Percentiles rank a stretch among this genome's conserved stretches.
Conservation (phyloP, 441 rosid genomes). For the Arabidopsis lyrata region DNA sequence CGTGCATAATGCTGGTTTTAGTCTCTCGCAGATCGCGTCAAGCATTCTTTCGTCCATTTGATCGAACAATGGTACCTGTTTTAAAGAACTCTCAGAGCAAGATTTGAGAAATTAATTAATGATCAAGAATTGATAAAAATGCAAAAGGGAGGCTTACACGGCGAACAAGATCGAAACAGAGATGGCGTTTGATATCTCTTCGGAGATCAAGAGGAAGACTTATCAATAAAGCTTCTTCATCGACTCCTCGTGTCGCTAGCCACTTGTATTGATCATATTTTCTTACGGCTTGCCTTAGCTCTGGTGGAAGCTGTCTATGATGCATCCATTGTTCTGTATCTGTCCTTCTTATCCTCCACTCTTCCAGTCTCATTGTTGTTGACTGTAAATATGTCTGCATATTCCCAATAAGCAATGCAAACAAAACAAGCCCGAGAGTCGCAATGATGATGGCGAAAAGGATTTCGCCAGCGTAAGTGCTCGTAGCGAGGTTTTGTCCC, state of each 20-base stretch:
- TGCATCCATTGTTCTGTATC: constrained; percentile 95
- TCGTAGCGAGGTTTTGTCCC: constrained; percentile 76
- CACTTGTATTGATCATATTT: constrained; percentile 87
- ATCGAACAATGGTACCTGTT: constrained; percentile 72
- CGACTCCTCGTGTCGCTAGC: constrained; percentile 91
- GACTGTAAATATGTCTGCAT: constrained; percentile 87
- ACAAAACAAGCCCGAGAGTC: constrained; percentile 79
- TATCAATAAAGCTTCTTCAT: constrained; percentile 76
- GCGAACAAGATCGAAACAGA: constrained; percentile 87
- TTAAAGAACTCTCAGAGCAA: background rate
- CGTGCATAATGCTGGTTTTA: constrained; percentile 64
- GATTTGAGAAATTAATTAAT: background rate
- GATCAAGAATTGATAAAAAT: background rate
- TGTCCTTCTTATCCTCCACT: constrained; percentile 87
- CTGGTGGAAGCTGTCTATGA: constrained; percentile 84
- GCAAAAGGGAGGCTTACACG: constrained; percentile 53
- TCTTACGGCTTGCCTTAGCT: constrained; percentile 67
- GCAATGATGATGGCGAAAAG: constrained; percentile 73
- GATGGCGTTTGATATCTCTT: constrained; percentile 88
- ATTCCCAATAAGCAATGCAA: constrained; percentile 89
- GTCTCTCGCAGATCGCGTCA: constrained; percentile 74
- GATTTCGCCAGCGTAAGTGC: constrained; percentile 78
- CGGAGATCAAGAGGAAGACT: constrained; percentile 87
- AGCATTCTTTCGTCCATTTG: constrained; percentile 78
- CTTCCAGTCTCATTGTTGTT: constrained; percentile 81